phyloP scores from a whole-genome alignment of 257 asterid species.

The Ajuga chamaepitys region DNA sequence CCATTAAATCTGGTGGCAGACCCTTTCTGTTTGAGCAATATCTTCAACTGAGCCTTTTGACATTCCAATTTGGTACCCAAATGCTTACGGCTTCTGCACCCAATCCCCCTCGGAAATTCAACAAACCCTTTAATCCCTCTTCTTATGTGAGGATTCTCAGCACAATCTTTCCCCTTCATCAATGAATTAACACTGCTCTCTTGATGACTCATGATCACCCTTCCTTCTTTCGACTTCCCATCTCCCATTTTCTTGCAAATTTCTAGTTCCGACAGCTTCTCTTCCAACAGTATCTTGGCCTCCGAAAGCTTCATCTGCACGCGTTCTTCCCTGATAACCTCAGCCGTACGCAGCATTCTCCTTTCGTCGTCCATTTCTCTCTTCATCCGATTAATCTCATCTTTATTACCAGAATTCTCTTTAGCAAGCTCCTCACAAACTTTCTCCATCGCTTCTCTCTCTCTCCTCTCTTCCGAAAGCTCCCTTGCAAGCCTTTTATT shows the following conservation, averaged over 20 bases:
- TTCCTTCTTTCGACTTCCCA: too few relatives aligned
- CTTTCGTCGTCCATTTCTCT: conserved; percentile 67
- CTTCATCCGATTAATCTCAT: conserved; percentile 34
- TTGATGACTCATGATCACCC: too few relatives aligned
- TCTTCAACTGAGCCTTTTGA: conserved; percentile 74
- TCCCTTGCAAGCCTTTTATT: conserved; percentile 42
- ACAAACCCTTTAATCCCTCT: conserved; percentile 90
- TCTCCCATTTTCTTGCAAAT: conserved; percentile 9
- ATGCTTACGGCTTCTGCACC: conserved; percentile 56
- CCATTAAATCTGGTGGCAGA: conserved; percentile 30
- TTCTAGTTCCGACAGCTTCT: conserved; percentile 42
- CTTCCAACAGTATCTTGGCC: conserved; percentile 56
- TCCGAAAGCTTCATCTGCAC: conserved; percentile 80
- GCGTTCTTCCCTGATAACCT: conserved; percentile 77
- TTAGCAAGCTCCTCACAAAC: conserved; percentile 47
- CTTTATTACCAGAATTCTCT: conserved; percentile 31
- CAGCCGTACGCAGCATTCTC: conserved; percentile 72
- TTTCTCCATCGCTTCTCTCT: conserved; percentile 45
- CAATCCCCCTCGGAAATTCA: conserved; percentile 78
- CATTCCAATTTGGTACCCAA: conserved; percentile 62
- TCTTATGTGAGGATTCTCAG: conserved; percentile 74
- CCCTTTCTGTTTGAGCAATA: conserved; percentile 53
- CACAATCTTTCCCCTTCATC: conserved; percentile 22
- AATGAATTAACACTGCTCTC: too few relatives aligned
- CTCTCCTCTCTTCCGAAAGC: conserved; percentile 45